phyloP scores from a whole-genome alignment of 768 basidiomycete genomes.

The Lactarius tabidus region DNA sequence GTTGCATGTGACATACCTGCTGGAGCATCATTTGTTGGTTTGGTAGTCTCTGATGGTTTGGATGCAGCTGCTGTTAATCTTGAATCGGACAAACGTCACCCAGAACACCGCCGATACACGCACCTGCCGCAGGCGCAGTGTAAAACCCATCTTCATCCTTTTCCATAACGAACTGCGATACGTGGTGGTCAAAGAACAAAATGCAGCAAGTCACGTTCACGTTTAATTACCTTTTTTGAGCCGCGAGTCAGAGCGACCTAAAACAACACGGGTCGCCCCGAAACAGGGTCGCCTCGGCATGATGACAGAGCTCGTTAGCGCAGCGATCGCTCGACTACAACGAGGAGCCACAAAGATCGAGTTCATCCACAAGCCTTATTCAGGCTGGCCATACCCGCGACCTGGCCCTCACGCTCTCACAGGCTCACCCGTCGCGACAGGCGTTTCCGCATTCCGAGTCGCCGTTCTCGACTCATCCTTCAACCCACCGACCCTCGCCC shows the following conservation, averaged over 20 bases:
- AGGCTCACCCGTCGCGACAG: constrained; percentile 12
- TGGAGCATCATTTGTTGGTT: constrained; percentile 3
- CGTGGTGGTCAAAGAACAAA: constrained; percentile 2
- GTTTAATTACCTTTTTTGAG: constrained; percentile 2
- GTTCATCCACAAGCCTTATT: constrained; percentile 57
- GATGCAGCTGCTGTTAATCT: not conserved
- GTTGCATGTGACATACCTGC: constrained; percentile 9
- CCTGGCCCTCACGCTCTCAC: constrained; percentile 15
- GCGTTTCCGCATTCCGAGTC: constrained; percentile 40
- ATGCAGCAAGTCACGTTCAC: not conserved
- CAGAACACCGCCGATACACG: not conserved
- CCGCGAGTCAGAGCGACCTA: not conserved
- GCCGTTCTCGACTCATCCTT: constrained; percentile 89
- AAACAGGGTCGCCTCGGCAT: not conserved
- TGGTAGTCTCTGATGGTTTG: not conserved
- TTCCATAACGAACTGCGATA: constrained; percentile 41
- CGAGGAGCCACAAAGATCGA: constrained; percentile 47
- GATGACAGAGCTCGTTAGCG: constrained; percentile 10
- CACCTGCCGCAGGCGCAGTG: constrained; percentile 49
- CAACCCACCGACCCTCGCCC: constrained; percentile 87
- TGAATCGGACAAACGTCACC: not conserved
- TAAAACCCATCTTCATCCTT: constrained; percentile 83
- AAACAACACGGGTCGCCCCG: not conserved
- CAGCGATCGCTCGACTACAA: constrained; percentile 38
- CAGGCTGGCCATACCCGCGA: constrained; percentile 58